Base-by-base conservation (phyloP, 2,329 filamentous ascomycete species). In the Pseudogymnoascus sp. region DNA sequence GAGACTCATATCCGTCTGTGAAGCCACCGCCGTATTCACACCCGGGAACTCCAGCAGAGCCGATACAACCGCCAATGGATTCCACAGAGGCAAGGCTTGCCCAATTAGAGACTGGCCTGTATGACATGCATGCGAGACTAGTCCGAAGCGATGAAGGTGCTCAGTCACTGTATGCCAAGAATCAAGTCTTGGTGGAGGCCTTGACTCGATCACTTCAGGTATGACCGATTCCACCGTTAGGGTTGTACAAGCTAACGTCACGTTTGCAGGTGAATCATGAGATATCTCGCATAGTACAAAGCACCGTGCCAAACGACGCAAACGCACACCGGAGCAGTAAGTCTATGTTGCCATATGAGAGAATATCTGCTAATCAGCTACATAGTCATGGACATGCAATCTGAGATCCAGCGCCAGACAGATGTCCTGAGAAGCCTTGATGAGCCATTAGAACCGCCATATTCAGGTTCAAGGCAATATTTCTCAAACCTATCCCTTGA, bases 101-200 rank as follows among this genome's bases (percentile, higher is more conserved):
- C 67, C 83, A 82, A 68, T 78, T 97, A 26, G 95, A 99, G 74
- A 89, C 95, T 72, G 86, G 85, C 19, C 76, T 96, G 50, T 96
- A 90, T 74, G 93, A 96, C 65, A 80, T 96, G 71, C 87, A 87
- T 73, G 78, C 82, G 47, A 85, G 92, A 67, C 79, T 97, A 64
- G 83, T 89, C 70, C 86, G 93, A 65, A 89, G 89, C 66, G 95
- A 97, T 74, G 93, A 97, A 71, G 87, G 83, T 60, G 87, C 90
- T 63, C 85, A 90, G 62, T 87, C 88, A 69, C 83, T 97, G 77
- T 90, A 88, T 69, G 80, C 89, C 67, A 93, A 89, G 76, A 92
- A 91, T 72, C 89, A 95, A 72, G 83, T 87, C 13, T 83, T 96
- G 70, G 86, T 91, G 72, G 93, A 97, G 64, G 88, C 89, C 19